phyloP scores from a whole-genome alignment of 768 basidiomycete species.

The Mycena galericulata region DNA sequence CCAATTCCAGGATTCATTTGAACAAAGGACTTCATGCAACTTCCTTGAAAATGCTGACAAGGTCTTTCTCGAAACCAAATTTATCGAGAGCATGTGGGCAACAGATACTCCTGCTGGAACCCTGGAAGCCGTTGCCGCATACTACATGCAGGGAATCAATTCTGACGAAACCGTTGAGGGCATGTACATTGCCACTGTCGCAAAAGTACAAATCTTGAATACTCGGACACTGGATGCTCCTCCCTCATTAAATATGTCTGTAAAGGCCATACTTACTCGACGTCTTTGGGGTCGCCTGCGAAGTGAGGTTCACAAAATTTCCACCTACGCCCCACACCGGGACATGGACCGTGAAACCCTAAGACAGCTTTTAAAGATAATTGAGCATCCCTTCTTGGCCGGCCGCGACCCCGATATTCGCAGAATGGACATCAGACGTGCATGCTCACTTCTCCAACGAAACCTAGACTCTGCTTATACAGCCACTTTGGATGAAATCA shows the following conservation, averaged over 20 bases:
- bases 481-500: not conserved
- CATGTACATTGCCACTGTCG: not conserved
- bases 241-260: not conserved
- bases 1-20: not conserved
- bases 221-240: too few relatives aligned
- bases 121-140: not conserved
- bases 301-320: not conserved
- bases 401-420: not conserved
- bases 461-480: not conserved
- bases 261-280: not conserved
- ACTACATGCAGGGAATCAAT: not conserved
- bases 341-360: not conserved
- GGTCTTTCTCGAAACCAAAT: not conserved
- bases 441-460: not conserved
- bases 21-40: not conserved
- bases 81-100: not conserved
- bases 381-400: not conserved
- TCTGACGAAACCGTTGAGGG: not conserved
- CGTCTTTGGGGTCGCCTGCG: not conserved
- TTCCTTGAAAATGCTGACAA: not conserved
- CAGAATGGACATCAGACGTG: not conserved
- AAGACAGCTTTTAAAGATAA: not conserved
- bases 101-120: not conserved
- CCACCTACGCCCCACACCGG: not conserved
- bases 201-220: too few relatives aligned